Base-by-base conservation (phyloP, 352 stramenopile species). In the Phytophthora foliorum region DNA sequence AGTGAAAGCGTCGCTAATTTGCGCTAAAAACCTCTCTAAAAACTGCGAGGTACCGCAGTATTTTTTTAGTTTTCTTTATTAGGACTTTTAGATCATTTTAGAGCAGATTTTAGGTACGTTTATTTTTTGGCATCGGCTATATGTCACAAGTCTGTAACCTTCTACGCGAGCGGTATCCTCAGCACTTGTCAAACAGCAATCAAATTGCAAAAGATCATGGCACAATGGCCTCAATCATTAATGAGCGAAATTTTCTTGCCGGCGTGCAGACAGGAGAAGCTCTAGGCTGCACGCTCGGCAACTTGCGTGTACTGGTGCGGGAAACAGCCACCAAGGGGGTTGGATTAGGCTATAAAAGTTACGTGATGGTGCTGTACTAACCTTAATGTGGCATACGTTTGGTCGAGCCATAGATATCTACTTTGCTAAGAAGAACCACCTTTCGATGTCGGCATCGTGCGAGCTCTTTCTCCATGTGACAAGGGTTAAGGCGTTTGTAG, bases 341-440 rank as follows among this genome's bases (percentile, higher is more conserved):
- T n/a, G n/a, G n/a, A n/a, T n/a, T n/a, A n/a, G n/a, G n/a, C 11
- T 34, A 34, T 38, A 62, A 54, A 27, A 45, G 55, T 22, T 62
- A 2, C 55, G 53, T 49, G 41, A 52, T 34, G 14, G 24, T 52
- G 41, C 25, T 4, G 21, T 62, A 24, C 41, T 54, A 46, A 62
- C 41, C 0, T 17, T 62, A 21, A 62, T 45, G 55, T 62, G 55
- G 55, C 41, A 62, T 21, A 62, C 55, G n/a, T n/a, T n/a, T n/a
- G n/a, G n/a, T n/a, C n/a, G n/a, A n/a, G n/a, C n/a, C n/a, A n/a
- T n/a, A n/a, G 5, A 42, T 24, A 60, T 22, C 34, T 51, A 22
- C 24, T 60, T 60, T 51, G 39, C 53, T 46, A 27, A 36, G n/a
- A 59, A 59, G 25, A 5, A 34, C 4, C 52, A 59, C 16, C 34